A percentile compares a stretch with the other conserved stretches of the same genome.
Evolutionary conservation across 768 basidiomycete genomes (phyloP).

Genomic region (Boletus bicolor): DNA sequence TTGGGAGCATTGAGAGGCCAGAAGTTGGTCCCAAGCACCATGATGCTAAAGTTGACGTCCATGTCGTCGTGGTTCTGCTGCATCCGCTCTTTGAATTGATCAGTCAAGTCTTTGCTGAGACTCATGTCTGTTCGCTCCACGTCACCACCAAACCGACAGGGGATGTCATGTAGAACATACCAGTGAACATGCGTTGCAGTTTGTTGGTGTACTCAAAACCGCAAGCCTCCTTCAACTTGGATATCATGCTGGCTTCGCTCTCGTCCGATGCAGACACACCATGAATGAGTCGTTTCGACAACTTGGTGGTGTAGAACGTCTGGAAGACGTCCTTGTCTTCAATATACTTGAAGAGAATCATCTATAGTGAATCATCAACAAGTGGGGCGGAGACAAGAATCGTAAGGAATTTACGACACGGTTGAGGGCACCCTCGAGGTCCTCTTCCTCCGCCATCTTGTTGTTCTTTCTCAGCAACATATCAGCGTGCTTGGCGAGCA

Average conservation of each 20-base stretch:
- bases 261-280: slow-evolving; percentile 93
- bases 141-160: slow-evolving; percentile 1
- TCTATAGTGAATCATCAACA: slow-evolving; percentile 46
- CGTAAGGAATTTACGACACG: slow-evolving; percentile 64
- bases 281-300: slow-evolving; percentile 90
- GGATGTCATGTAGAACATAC: slow-evolving; percentile 37
- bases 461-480: slow-evolving; percentile 89
- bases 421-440: slow-evolving; percentile 85
- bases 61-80: slow-evolving; percentile 80
- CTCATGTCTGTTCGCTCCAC: slow-evolving; percentile 72
- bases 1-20: slow-evolving; percentile 87
- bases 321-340: slow-evolving; percentile 99
- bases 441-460: slow-evolving; percentile 89
- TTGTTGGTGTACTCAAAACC: slow-evolving; percentile 98
- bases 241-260: slow-evolving; percentile 96
- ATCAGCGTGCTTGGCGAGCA: slow-evolving; percentile 91
- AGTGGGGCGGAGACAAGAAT: background rate
- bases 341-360: slow-evolving; percentile 97
- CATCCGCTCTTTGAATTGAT: slow-evolving; percentile 93
- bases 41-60: slow-evolving; percentile 87
- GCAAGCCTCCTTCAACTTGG: slow-evolving; percentile 93
- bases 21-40: slow-evolving; percentile 93
- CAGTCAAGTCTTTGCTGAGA: slow-evolving; percentile 91
- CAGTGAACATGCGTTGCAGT: slow-evolving; percentile 94
- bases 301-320: slow-evolving; percentile 92